A percentile compares a stretch with the other conserved stretches of the same genome.
Evolutionary conservation across 2,329 filamentous ascomycete genomes (phyloP).

Genomic region (Cordyceps pruinosa): DNA sequence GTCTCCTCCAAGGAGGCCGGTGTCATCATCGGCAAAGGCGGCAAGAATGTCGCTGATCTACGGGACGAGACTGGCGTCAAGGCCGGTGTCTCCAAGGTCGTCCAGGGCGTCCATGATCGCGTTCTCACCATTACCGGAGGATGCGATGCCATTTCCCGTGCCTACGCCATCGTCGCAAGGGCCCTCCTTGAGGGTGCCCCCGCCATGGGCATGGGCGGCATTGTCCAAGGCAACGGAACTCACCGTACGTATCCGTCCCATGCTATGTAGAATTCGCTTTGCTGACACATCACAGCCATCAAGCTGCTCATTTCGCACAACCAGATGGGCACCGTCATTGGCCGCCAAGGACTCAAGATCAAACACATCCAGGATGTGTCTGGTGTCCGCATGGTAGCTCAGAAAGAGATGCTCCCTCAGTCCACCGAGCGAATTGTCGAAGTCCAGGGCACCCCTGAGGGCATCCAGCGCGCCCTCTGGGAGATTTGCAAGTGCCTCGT

Average conservation of each 20-base stretch:
- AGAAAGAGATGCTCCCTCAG: slow-evolving; percentile 99
- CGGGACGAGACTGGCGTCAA: slow-evolving; percentile 97
- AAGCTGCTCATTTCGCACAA: slow-evolving; percentile 98
- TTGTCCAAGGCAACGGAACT: slow-evolving; percentile 80
- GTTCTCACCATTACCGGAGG: slow-evolving; percentile 92
- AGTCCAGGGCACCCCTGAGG: slow-evolving; percentile 88
- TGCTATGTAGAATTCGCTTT: background rate
- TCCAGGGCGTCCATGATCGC: slow-evolving; percentile 93
- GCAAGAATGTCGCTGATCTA: slow-evolving; percentile 95
- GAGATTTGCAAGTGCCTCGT: slow-evolving; percentile 98
- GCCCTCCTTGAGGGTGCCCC: slow-evolving; percentile 89
- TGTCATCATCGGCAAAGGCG: slow-evolving; percentile 97
- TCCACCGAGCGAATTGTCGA: slow-evolving; percentile 98
- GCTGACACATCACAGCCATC: slow-evolving; percentile 56
- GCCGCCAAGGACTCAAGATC: slow-evolving; percentile 93
- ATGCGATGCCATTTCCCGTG: slow-evolving; percentile 80
- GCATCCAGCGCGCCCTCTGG: slow-evolving; percentile 94
- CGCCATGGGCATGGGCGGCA: slow-evolving; percentile 90
- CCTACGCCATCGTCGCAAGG: slow-evolving; percentile 88
- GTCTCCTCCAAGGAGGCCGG: slow-evolving; percentile 98
- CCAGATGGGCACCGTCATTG: slow-evolving; percentile 99
- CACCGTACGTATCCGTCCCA: slow-evolving; percentile 61
- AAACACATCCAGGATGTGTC: slow-evolving; percentile 98
- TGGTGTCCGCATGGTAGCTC: slow-evolving; percentile 96
- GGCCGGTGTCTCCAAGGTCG: slow-evolving; percentile 97